Percentiles rank a stretch among this genome's conserved stretches.
Conservation (phyloP, 331 rosid genomes). For the Rosa hybrid region DNA sequence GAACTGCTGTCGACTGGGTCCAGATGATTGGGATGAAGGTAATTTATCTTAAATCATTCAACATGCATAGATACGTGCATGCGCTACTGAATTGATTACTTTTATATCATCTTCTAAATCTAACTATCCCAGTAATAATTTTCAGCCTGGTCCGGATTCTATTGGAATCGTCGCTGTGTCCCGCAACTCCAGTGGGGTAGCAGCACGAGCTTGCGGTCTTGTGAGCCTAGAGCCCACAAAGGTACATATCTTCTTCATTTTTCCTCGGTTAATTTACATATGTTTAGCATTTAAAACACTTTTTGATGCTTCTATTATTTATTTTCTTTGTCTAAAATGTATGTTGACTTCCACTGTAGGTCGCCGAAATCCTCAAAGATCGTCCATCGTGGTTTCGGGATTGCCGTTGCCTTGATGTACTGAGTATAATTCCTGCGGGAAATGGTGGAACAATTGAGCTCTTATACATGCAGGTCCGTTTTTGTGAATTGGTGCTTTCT, state of each 20-base stretch:
- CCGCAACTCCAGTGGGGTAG: constrained; percentile 91
- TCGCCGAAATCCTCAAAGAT: constrained; percentile 94
- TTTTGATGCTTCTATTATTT: neutral
- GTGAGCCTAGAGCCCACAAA: constrained; percentile 97
- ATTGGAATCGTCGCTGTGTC: constrained; percentile 97
- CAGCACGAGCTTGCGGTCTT: constrained; percentile 99
- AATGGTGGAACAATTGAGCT: constrained; percentile 93
- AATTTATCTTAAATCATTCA: neutral
- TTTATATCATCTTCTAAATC: neutral
- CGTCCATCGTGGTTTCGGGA: constrained; percentile 89
- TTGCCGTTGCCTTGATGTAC: constrained; percentile 83
- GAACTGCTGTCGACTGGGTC: constrained; percentile 99
- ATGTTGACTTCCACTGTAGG: constrained; percentile 37
- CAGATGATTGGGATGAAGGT: constrained; percentile 99
- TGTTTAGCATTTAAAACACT: neutral
- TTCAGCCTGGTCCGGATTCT: constrained; percentile 99
- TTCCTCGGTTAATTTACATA: neutral
- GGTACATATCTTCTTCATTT: constrained; percentile 34
- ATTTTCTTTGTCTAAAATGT: neutral
- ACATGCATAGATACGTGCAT: neutral
- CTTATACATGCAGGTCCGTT: constrained; percentile 81
- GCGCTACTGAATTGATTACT: neutral
- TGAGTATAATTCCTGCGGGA: constrained; percentile 76
- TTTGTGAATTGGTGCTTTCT: neutral
- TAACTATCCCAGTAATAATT: neutral